Base-by-base conservation (phyloP, 768 basidiomycete genomes). In the Lactarius trivialis region DNA sequence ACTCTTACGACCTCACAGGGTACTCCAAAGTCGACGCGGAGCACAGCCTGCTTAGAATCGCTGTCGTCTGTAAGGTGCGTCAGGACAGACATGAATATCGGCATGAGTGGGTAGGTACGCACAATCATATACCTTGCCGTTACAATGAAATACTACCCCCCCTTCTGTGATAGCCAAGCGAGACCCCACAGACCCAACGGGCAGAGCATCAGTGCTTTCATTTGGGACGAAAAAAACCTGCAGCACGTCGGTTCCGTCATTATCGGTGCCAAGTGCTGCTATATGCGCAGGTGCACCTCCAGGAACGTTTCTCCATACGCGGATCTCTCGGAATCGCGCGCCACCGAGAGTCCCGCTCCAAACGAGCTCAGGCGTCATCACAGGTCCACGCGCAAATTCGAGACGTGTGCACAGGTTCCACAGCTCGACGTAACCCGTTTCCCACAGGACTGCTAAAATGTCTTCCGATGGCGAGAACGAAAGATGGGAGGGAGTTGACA, bases 341-440 rank as follows among this genome's bases (percentile, higher is more conserved):
- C 65, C 60, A 2, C 56, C 56, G 2, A 64, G 54, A 4, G 39
- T 12, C 15, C 70, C 67, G 39, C 60, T 37, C 70, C 68, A 56
- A 70, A 77, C 74, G 76, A 81, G 14, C 71, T 60, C 55, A 69
- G 88, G 88, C 55, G 83, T 74, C 81, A 89, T 83, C 5, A 81
- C 77, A 56, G 85, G 84, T 28, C 76, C 81, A 0, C 75, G 77
- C 6, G 84, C 84, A 12, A 82, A 80, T 11, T 78, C 77, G 33
- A 88, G 73, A 7, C 84, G 82, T 1, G 85, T 91, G 43, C 80
- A 76, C 48, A 93, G 76, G 39, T 82, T 76, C 84, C 88, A 95
- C 3, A 94, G 67, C 56, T 88, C 82, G 9, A 90, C 70, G 32
- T 75, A 73, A 0, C 90, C 91, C n/a, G 76, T 74, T 61, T 87